A percentile compares a stretch with the other conserved stretches of the same genome.
Evolutionary conservation across 129 eudicot genomes (phyloP).

Genomic region (Escallonia rubra): DNA sequence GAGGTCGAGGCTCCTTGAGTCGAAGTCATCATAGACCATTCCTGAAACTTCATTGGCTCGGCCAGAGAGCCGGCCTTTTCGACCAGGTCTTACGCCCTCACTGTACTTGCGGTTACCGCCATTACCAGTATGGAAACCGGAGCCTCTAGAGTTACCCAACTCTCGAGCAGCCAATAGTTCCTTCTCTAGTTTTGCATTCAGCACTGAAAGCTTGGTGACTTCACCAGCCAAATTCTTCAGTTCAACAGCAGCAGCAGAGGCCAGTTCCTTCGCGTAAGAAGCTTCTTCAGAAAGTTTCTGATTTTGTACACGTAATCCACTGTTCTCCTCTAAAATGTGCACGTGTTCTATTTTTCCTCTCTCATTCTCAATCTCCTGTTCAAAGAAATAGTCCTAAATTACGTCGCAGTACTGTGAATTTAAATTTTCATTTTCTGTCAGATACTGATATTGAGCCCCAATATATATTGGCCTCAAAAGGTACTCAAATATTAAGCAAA

Average conservation of each 20-base stretch:
- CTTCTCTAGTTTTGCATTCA: constrained; percentile 75
- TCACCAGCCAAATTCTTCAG: constrained; percentile 84
- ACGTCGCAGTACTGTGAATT: too few relatives aligned
- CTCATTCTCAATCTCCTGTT: constrained; percentile 84
- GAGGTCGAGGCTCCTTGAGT: constrained; percentile 62
- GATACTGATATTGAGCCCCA: too few relatives aligned
- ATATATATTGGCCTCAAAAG: too few relatives aligned
- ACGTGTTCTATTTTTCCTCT: constrained; percentile 70
- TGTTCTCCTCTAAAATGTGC: constrained; percentile 69
- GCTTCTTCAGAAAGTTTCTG: constrained; percentile 95
- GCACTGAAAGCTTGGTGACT: constrained; percentile 81
- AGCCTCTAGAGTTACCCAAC: constrained; percentile 33
- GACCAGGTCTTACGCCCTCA: constrained; percentile 47
- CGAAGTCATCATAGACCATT: constrained; percentile 52
- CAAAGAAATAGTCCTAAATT: background rate
- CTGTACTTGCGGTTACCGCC: constrained; percentile 45
- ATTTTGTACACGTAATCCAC: constrained; percentile 83
- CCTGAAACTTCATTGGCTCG: constrained; percentile 49
- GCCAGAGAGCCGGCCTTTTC: constrained; percentile 57
- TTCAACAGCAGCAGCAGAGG: constrained; percentile 96
- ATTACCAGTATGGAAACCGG: constrained; percentile 22
- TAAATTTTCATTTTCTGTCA: too few relatives aligned
- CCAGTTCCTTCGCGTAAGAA: constrained; percentile 90
- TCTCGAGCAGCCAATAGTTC: constrained; percentile 74
- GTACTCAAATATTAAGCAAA: too few relatives aligned